These are phyloP conservation scores for Harringtonia lauricola DNA, from an alignment of 2,329 filamentous ascomycete genomes.

Conservation along the genomic window DNA sequence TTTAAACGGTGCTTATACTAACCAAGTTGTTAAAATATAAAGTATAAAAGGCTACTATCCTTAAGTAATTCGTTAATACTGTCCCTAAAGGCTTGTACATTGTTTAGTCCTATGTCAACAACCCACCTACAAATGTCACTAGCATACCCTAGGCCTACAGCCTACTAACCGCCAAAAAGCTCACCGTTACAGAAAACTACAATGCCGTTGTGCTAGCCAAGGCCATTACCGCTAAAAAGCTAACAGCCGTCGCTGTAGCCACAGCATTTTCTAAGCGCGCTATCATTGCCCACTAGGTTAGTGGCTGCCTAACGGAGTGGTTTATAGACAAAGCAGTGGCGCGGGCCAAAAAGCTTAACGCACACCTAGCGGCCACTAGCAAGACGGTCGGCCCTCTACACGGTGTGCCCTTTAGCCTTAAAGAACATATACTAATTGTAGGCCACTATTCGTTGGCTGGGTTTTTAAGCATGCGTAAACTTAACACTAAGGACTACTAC, in stretches of 20 bases:
- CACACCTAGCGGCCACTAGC: slow-evolving; percentile 16
- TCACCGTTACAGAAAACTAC: slow-evolving; percentile 35
- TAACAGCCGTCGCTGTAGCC: slow-evolving; percentile 27
- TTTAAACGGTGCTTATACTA: slow-evolving; percentile 13
- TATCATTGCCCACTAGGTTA: slow-evolving; percentile 33
- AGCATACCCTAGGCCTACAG: slow-evolving; percentile 26
- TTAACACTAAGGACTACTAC: slow-evolving; percentile 1
- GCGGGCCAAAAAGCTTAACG: slow-evolving; percentile 20
- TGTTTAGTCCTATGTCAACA: slow-evolving; percentile 15
- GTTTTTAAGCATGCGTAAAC: not conserved
- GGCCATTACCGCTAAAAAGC: slow-evolving; percentile 22
- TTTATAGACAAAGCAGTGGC: slow-evolving; percentile 21
- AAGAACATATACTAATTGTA: slow-evolving; percentile 28
- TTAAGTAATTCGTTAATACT: slow-evolving; percentile 19
- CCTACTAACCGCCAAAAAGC: slow-evolving; percentile 30
- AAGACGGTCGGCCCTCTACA: slow-evolving; percentile 23
- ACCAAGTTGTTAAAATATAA: slow-evolving; percentile 15
- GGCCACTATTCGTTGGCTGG: slow-evolving; percentile 15
- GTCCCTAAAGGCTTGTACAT: slow-evolving; percentile 21
- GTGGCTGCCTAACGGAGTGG: slow-evolving; percentile 30
- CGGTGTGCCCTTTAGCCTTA: slow-evolving; percentile 26
- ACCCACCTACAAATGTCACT: slow-evolving; percentile 21
- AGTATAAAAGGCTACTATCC: slow-evolving; percentile 11
- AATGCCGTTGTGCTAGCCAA: slow-evolving; percentile 29
- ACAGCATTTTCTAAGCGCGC: slow-evolving; percentile 32